Conservation (phyloP, 345 rosid genomes). For the Dovyalis caffra region DNA sequence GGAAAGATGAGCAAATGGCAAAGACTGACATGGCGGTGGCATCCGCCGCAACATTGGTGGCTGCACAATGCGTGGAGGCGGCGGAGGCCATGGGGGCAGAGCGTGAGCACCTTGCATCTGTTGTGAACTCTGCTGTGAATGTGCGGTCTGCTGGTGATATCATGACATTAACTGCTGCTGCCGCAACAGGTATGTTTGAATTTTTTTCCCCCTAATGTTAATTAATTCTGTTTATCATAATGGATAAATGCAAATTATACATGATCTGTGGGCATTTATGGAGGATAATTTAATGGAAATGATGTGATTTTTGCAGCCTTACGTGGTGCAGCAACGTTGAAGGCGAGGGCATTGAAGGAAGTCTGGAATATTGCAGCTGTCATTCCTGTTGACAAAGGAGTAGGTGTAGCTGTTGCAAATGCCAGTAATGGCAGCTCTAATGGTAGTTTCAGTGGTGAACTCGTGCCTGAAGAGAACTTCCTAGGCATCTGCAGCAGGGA, state of each 20-base stretch:
- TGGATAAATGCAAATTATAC: not conserved
- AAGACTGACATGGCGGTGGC: conserved; percentile 86
- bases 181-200: conserved; percentile 69
- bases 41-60: conserved; percentile 82
- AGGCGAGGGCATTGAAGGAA: conserved; percentile 80
- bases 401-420: conserved; percentile 32
- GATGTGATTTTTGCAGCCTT: conserved; percentile 44
- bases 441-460: conserved; percentile 82
- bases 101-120: conserved; percentile 68
- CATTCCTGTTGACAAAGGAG: conserved; percentile 80
- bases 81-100: conserved; percentile 94
- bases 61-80: conserved; percentile 85
- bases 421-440: conserved; percentile 68
- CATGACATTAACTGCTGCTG: conserved; percentile 85
- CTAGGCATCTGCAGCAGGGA: conserved; percentile 81
- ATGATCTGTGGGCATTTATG: not conserved
- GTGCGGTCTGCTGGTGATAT: conserved; percentile 83
- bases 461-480: conserved; percentile 84
- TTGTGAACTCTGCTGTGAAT: conserved; percentile 81
- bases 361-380: conserved; percentile 95
- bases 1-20: conserved; percentile 75
- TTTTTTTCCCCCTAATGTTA: not conserved
- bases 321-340: conserved; percentile 85
- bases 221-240: not conserved
- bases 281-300: not conserved